Evolutionary conservation across 202 grass and related monocot genomes (phyloP), one percentile per base, ranked within the genome.

Genomic region (Schoenoplectus triqueter): DNA sequence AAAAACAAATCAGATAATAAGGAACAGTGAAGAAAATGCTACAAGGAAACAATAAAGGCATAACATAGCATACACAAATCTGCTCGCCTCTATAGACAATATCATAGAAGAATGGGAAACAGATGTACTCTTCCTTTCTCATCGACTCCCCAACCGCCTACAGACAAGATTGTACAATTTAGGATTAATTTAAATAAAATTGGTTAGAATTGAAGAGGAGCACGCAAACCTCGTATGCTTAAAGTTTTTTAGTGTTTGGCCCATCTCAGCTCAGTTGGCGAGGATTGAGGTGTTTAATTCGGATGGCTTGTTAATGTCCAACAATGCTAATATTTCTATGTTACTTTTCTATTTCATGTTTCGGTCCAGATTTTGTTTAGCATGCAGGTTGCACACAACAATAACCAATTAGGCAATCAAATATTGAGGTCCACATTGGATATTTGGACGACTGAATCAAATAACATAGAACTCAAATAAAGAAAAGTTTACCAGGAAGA

Each of bases 71-170:
- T 85, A 96, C 93, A 50, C 85, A 94, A 40, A 99, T 89, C 80
- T 99, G 91, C 78, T 99, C 91, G n/a, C 88, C 91, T 19, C 90
- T 89, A 55, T 90, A 89, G 62, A 99, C 91, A 5, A 99, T 90
- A 81, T 96, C 93, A 66, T 99, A 99, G 90, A 95, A 92, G 88
- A 98, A 99, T 22, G 91, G 93, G 76, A 99, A 99, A 84, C 96
- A 99, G 70, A 92, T 88, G 78, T 95, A 94, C 79, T 95, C 93
- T 80, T 95, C 93, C 85, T 91, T 95, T 84, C 90, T 99, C 87
- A 69, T 99, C 15, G 93, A 99, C 49, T 99, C 96, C 66, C 95
- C 93, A 66, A 90, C 84, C 82, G 94, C 96, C 96, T 95, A 85
- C 62, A 67, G n/a, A 74, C 20, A 67, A 15, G 8, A 78, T 72